Percentiles rank a stretch among this genome's conserved stretches.
phyloP scores from a whole-genome alignment of 768 basidiomycete genomes.

The Naganishia onofrii region DNA sequence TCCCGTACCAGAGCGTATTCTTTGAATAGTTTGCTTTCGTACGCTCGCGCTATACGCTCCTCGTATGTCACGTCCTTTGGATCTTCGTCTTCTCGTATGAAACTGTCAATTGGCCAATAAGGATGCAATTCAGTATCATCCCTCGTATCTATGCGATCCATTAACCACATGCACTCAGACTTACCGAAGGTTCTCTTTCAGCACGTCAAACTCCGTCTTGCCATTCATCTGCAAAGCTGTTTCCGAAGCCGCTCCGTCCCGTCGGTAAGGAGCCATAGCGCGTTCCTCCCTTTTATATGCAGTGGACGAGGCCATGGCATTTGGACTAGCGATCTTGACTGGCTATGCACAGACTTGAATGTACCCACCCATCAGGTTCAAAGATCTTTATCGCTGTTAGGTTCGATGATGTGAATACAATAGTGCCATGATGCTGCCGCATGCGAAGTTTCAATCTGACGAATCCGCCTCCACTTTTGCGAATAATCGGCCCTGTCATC shows the following conservation, averaged over 20 bases:
- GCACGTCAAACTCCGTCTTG: constrained; percentile 54
- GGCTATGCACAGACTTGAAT: not conserved
- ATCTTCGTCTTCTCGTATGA: constrained; percentile 66
- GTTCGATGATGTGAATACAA: too few species aligned
- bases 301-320: not conserved
- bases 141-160: not conserved
- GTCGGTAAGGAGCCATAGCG: not conserved
- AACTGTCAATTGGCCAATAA: constrained; percentile 57
- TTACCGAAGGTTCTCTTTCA: constrained; percentile 54
- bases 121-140: not conserved
- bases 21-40: constrained; percentile 81
- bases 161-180: not conserved
- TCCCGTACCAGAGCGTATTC: constrained; percentile 60
- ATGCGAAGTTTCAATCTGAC: constrained; percentile 12
- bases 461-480: constrained; percentile 16
- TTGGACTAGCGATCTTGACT: not conserved
- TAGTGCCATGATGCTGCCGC: too few species aligned
- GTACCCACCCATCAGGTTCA: too few species aligned
- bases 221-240: not conserved
- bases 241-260: not conserved
- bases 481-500: not conserved
- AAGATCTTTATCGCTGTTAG: too few species aligned
- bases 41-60: constrained; percentile 79
- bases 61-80: constrained; percentile 64
- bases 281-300: constrained; percentile 27